Conservation (phyloP, 2,329 filamentous ascomycete genomes). For the Phialophora expanda region DNA sequence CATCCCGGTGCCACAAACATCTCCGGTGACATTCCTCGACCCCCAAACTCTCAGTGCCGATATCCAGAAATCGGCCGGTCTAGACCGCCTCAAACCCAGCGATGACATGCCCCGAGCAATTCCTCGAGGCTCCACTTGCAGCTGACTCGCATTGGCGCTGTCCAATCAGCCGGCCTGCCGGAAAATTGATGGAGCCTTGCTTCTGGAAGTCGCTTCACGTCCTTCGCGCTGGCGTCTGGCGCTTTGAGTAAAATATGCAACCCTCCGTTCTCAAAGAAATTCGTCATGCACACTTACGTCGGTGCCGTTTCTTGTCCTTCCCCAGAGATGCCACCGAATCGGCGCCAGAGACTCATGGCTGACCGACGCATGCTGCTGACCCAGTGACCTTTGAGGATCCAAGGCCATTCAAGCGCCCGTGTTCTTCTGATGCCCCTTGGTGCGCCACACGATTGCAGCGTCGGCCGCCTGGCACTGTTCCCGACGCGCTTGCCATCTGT, state of each 20-base stretch:
- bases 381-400: neutral
- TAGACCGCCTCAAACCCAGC: constrained; percentile 12
- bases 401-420: constrained; percentile 1
- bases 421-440: constrained; percentile 2
- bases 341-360: neutral
- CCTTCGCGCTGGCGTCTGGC: neutral
- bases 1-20: neutral
- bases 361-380: neutral
- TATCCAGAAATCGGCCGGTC: constrained; percentile 23
- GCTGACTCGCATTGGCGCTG: constrained; percentile 17
- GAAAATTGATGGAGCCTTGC: constrained; percentile 9
- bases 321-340: neutral
- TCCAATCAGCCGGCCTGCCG: constrained; percentile 9
- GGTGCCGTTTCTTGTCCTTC: constrained; percentile 8
- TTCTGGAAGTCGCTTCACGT: constrained; percentile 2
- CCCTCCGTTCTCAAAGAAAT: constrained; percentile 3
- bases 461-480: neutral
- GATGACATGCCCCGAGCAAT: constrained; percentile 11
- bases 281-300: constrained; percentile 22
- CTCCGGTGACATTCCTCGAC: constrained; percentile 11
- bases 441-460: neutral
- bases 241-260: constrained; percentile 9
- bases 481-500: neutral
- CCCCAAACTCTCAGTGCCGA: constrained; percentile 21
- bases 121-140: constrained; percentile 4